Evolutionary conservation across 805 yeast species (phyloP).

Genomic region (Torulaspora microellipsoides): DNA sequence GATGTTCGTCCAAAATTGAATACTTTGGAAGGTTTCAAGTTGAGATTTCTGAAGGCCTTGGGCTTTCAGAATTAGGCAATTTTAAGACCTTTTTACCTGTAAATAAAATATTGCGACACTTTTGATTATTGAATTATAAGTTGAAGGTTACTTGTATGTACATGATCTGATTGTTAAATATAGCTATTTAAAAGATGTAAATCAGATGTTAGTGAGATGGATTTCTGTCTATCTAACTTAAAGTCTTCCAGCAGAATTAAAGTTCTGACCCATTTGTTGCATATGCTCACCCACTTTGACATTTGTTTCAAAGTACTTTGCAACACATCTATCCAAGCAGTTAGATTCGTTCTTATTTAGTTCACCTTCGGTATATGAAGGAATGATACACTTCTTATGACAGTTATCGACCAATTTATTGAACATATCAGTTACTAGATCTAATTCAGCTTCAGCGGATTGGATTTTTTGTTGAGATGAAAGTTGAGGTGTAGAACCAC

Average conservation of each 20-base stretch:
- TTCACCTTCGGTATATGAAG: slow-evolving; percentile 64
- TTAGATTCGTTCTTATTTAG: slow-evolving; percentile 74
- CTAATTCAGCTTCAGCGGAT: slow-evolving; percentile 96
- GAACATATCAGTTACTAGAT: slow-evolving; percentile 97
- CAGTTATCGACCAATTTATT: slow-evolving; percentile 86
- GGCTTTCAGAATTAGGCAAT: slow-evolving; percentile 37
- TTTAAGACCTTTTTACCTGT: slow-evolving; percentile 1
- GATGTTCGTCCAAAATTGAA: slow-evolving; percentile 93
- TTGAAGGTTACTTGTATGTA: slow-evolving; percentile 8
- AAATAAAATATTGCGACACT: background rate
- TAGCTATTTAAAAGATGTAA: no score
- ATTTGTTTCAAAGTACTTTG: slow-evolving; percentile 90
- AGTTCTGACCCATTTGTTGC: slow-evolving; percentile 48
- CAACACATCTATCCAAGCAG: slow-evolving; percentile 93
- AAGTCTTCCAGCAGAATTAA: slow-evolving; percentile 35
- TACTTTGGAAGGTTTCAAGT: slow-evolving; percentile 69
- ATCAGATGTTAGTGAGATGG: background rate
- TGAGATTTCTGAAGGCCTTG: slow-evolving; percentile 61
- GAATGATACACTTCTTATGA: slow-evolving; percentile 76
- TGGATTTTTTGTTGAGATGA: slow-evolving; percentile 70
- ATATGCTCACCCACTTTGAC: slow-evolving; percentile 86
- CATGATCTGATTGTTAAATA: slow-evolving; percentile 5
- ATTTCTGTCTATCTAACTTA: slow-evolving; percentile 4
- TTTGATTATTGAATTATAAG: background rate
- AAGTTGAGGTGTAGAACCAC: slow-evolving; percentile 67